Conservation (phyloP, 495 filamentous ascomycete genomes). For the Lentithecium fluviatile region DNA sequence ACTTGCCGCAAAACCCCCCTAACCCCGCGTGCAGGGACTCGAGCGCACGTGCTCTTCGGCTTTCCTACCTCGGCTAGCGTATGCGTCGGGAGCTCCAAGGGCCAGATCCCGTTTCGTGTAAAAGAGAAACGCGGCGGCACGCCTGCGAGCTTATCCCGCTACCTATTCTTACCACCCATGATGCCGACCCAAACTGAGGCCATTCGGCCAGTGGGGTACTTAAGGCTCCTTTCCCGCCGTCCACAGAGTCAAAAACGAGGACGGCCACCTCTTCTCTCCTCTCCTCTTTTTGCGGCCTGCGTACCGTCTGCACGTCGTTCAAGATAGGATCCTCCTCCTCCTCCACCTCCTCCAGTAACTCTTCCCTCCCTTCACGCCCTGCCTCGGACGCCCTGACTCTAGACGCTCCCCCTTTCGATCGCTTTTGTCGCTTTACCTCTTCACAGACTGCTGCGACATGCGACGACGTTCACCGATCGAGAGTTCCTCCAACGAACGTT, state of each 20-base stretch:
- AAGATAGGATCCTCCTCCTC: no score
- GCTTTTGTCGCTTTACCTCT: neutral
- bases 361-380: no score
- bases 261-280: conserved; percentile 4
- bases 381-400: no score
- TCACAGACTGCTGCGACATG: conserved; percentile 2
- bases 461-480: neutral
- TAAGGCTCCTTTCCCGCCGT: conserved; percentile 8
- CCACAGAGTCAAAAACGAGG: neutral
- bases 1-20: conserved; percentile 15
- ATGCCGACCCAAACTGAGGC: conserved; percentile 5
- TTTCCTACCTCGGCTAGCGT: conserved; percentile 10
- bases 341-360: no score
- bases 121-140: neutral
- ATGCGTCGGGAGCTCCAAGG: neutral
- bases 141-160: neutral
- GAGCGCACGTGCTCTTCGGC: conserved; percentile 5
- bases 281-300: no score
- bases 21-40: neutral
- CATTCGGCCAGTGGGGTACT: neutral
- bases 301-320: no score
- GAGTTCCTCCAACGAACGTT: neutral
- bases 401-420: no score
- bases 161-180: conserved; percentile 2
- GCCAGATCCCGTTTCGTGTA: neutral